Base-by-base conservation (phyloP, 1,139 yeast species). In the Pneumocystis wakefieldiae region DNA sequence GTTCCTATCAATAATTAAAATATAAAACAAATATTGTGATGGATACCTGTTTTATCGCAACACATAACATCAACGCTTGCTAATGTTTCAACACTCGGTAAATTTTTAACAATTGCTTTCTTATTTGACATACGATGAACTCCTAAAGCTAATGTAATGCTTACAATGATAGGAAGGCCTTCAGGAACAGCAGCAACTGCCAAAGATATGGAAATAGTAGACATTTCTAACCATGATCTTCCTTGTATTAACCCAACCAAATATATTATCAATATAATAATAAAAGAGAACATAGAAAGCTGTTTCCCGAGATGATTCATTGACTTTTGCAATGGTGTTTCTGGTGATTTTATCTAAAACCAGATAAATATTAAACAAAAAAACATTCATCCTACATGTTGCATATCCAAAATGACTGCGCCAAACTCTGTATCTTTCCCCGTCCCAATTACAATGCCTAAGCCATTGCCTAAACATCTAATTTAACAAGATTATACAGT, bases 131-230 rank as follows among this genome's bases (percentile, higher is more conserved):
- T 92, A 75, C 97, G 81, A 69, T 91, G 79, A 57, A 92, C 97
- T 60, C 97, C 97, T 58, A 92, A 79, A 0, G 98, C 97, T 68
- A 92, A 78, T 0, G 97, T 92, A 5, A 92, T 97, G 3, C 97
- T 91, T 59, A 92, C 97, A 72, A 92, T 91, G 70, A 92, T 91
- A 0, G 97, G 97, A 68, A 92, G 80, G 64, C 97, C 97, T 75
- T 92, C 98, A 3, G 98, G 98, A 69, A 92, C 91, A 1, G 97
- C 97, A 61, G 98, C 98, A 15, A 92, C 97, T 0, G 97, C 97
- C 67, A 92, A 79, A 2, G 96, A 89, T 12, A 92, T 97, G 1
- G 96, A 88, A 66, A 92, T 90, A 73, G 92, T 96, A 75, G 92
- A 91, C 96, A 92, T 92, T 67, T 91, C 97, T 66, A 92, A 79